phyloP scores from a whole-genome alignment of 1,139 yeast species.

The Geotrichum bryndzae region DNA sequence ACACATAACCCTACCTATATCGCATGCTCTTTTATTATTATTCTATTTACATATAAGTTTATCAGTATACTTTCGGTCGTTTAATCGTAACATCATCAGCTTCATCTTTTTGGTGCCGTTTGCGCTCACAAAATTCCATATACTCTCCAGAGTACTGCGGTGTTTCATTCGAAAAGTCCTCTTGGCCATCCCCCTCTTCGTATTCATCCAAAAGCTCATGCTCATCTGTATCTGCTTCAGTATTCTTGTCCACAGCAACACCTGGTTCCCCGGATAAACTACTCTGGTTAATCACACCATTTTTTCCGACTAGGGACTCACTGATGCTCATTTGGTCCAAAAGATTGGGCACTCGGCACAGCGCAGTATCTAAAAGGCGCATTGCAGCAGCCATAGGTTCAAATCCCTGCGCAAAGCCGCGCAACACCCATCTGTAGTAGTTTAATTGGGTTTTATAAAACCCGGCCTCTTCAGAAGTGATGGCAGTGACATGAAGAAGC shows the following conservation, averaged over 20 bases:
- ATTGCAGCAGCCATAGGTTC: constrained; percentile 69
- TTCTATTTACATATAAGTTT: not conserved
- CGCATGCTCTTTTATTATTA: not conserved
- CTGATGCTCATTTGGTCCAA: constrained; percentile 1
- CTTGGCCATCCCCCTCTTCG: constrained; percentile 16
- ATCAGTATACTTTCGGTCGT: not conserved
- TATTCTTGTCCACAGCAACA: not conserved
- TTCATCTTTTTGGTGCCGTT: not conserved
- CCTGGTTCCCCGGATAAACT: not conserved
- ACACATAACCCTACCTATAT: not conserved
- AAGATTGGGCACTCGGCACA: constrained; percentile 25
- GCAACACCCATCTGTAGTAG: constrained; percentile 69
- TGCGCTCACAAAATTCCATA: not conserved
- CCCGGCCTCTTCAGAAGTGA: constrained; percentile 49
- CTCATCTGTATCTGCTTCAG: not conserved
- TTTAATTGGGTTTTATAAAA: constrained; percentile 61
- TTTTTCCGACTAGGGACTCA: not conserved
- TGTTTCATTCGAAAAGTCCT: constrained; percentile 14
- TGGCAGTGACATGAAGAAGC: constrained; percentile 44
- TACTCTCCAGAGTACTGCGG: constrained; percentile 7
- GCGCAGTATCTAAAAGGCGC: constrained; percentile 48
- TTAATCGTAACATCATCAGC: not conserved
- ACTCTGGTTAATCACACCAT: not conserved
- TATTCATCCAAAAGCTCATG: not conserved
- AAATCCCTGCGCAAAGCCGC: constrained; percentile 67